Evolutionary conservation across 768 basidiomycete species (phyloP).

Genomic region (Tulasnella sp.): DNA sequence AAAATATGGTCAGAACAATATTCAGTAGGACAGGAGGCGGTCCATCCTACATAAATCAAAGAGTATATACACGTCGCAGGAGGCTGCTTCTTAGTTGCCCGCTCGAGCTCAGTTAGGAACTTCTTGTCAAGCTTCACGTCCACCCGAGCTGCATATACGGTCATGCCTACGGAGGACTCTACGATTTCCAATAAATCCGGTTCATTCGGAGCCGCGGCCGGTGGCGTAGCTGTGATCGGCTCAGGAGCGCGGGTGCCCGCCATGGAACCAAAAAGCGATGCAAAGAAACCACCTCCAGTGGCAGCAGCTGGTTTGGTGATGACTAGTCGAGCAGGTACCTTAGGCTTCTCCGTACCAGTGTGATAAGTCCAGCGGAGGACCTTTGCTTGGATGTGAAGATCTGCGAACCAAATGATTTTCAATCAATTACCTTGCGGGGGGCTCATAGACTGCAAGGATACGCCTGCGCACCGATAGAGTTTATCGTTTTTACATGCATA

Average conservation of each 20-base stretch:
- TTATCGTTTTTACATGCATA: constrained; percentile 60
- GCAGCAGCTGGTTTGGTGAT: constrained; percentile 9
- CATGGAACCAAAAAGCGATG: constrained; percentile 32
- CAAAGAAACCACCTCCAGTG: constrained; percentile 29
- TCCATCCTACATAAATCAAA: constrained; percentile 71
- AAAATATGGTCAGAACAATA: too few species aligned
- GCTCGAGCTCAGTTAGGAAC: constrained; percentile 57
- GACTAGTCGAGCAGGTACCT: constrained; percentile 19
- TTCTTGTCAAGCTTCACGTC: constrained; percentile 55
- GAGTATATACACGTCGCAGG: constrained; percentile 64
- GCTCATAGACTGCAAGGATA: background rate
- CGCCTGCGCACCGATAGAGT: constrained; percentile 32
- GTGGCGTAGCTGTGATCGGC: constrained; percentile 29
- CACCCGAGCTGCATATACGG: constrained; percentile 56
- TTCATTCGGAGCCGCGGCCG: constrained; percentile 21
- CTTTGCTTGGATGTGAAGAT: constrained; percentile 66
- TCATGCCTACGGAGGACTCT: constrained; percentile 46
- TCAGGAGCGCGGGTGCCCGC: constrained; percentile 25
- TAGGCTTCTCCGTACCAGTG: constrained; percentile 49
- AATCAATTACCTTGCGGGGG: too few species aligned
- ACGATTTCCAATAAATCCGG: constrained; percentile 29
- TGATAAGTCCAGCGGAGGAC: constrained; percentile 72
- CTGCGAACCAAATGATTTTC: constrained; percentile 27
- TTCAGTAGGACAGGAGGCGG: too few species aligned
- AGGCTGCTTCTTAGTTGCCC: constrained; percentile 92